Conservation (phyloP, 169 alveolate genomes). For the Eimeria mitis region DNA sequence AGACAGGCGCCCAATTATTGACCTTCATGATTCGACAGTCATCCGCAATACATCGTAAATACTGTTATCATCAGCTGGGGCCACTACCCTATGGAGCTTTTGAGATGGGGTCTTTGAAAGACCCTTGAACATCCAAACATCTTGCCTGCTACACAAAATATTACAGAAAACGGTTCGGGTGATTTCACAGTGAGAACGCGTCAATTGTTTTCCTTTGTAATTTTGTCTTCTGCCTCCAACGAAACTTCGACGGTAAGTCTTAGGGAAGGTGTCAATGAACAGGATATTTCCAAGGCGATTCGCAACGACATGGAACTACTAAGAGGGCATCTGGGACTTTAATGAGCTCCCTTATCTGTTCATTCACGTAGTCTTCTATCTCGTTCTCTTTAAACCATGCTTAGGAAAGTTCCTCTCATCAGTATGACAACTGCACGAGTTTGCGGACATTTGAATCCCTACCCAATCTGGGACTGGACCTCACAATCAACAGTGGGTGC, state of each 20-base stretch:
- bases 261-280: background rate
- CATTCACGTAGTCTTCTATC: no score
- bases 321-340: background rate
- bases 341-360: no score
- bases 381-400: background rate
- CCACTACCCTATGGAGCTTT: background rate
- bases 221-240: background rate
- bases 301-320: background rate
- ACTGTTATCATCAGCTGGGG: background rate
- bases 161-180: background rate
- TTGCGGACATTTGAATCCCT: no score
- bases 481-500: no score
- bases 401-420: no score
- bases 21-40: background rate
- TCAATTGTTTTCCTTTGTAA: background rate
- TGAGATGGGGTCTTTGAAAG: background rate
- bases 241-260: background rate
- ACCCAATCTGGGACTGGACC: no score
- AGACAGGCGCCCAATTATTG: background rate
- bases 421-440: no score
- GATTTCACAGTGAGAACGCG: background rate
- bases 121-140: background rate
- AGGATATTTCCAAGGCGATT: background rate
- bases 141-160: no score
- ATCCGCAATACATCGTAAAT: no score